phyloP scores from a whole-genome alignment of 2,329 filamentous ascomycete genomes.

The Aaosphaeria pasadenensis region DNA sequence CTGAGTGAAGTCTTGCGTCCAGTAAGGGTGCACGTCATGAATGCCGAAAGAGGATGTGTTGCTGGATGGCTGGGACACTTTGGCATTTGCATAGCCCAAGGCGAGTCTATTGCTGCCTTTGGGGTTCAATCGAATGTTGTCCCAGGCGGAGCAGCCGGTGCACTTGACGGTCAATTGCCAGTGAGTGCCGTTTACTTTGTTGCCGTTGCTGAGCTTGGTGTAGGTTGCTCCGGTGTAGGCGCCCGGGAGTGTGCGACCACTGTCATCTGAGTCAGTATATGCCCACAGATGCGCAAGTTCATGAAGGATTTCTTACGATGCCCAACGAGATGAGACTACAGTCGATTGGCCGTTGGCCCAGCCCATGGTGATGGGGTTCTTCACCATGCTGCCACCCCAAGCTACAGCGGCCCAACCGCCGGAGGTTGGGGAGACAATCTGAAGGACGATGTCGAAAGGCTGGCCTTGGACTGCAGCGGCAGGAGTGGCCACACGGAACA shows the following conservation, averaged over 20 bases:
- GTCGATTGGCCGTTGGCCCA: constrained; percentile 26
- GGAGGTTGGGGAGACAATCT: constrained; percentile 21
- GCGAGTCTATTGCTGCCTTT: constrained; percentile 17
- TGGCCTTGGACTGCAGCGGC: constrained; percentile 12
- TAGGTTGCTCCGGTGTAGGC: constrained; percentile 23
- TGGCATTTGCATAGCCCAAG: constrained; percentile 19
- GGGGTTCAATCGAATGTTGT: constrained; percentile 19
- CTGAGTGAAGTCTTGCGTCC: constrained; percentile 22
- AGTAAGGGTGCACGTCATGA: constrained; percentile 29
- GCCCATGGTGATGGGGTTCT: constrained; percentile 26
- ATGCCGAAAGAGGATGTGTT: constrained; percentile 19
- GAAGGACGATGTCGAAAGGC: constrained; percentile 25
- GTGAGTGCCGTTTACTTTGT: constrained; percentile 26
- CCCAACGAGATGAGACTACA: constrained; percentile 26
- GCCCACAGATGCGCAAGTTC: no score
- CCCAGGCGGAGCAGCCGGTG: constrained; percentile 23
- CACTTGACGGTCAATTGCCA: constrained; percentile 31
- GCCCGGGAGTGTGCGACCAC: constrained; percentile 19
- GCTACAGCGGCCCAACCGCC: constrained; percentile 30
- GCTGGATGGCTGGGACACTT: constrained; percentile 17
- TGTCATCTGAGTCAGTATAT: constrained; percentile 3
- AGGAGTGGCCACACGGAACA: constrained; percentile 28
- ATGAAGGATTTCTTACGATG: constrained; percentile 19
- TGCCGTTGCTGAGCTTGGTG: constrained; percentile 19
- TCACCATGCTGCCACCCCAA: constrained; percentile 30